Evolutionary conservation across 2,329 filamentous ascomycete genomes (phyloP), one percentile per base, ranked within the genome.

Genomic region (Colletotrichum eleusines): DNA sequence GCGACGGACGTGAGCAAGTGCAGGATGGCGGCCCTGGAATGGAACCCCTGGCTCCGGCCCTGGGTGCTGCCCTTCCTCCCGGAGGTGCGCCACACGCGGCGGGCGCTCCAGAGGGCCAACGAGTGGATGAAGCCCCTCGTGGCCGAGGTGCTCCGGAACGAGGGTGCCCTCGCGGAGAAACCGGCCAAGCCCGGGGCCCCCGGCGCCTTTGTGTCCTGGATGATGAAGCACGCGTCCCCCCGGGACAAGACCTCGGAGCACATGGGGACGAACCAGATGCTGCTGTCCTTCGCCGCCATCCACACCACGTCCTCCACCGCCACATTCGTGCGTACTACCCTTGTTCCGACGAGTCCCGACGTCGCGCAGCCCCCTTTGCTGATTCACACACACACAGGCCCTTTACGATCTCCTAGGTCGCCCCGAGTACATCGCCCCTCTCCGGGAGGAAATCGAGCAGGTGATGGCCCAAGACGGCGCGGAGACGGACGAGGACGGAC

Each of bases 361-460:
- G 7, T 5, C 16, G 3, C 18, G 26, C 53, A 26, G 48, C 3
- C 2, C n/a, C n/a, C n/a, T n/a, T 44, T 38, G 23, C 23, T 65
- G 35, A 35, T 1, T 14, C 6, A 3, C 26, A 0, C 77, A 83
- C 7, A 33, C 31, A 33, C 31, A 7, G 35, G 75, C 79, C 1
- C 73, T 86, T 31, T 78, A 79, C 46, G 81, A 85, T 42, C 73
- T 86, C 14, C 76, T 76, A 4, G 75, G 77, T 1, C 75, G 82
- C 54, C 80, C 81, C 0, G 80, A 85, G 55, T 80, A 80, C 48
- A 75, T 85, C 20, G 75, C 81, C 20, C 77, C 78, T 3, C 73
- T 87, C n/a, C 77, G 83, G 1, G 78, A 84, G 16, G 85, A 86
- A 74, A 81, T 85, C 6, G 62, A 75, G 2, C 63, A 72, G 0